A percentile compares a stretch with the other conserved stretches of the same genome.
Conservation (phyloP, 140 eudicot species). For the Cichorium intybus region DNA sequence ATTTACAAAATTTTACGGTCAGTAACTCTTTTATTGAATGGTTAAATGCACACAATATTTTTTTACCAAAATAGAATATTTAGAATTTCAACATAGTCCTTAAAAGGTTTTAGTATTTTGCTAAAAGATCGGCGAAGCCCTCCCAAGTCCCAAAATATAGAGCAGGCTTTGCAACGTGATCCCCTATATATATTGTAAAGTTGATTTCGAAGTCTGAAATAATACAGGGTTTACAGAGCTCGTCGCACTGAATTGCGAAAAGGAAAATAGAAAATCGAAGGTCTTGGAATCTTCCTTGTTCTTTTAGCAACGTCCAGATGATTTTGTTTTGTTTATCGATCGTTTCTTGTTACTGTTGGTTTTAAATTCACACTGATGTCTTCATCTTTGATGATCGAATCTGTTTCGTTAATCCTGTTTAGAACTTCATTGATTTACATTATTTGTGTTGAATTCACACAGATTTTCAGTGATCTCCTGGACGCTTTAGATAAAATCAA, state of each 20-base stretch:
- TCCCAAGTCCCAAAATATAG: not conserved
- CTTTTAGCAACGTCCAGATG: slow-evolving; percentile 12
- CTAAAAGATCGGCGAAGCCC: not conserved
- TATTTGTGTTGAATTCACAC: slow-evolving; percentile 15
- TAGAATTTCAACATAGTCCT: not conserved
- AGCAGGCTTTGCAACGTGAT: not conserved
- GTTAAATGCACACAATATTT: too few species aligned
- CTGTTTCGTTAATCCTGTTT: slow-evolving; percentile 14
- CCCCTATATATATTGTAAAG: slow-evolving; percentile 1
- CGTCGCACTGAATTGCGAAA: not conserved
- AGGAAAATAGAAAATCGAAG: slow-evolving; percentile 5
- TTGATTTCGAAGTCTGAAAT: slow-evolving; percentile 2
- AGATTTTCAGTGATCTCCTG: slow-evolving; percentile 32
- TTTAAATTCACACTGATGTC: slow-evolving; percentile 11
- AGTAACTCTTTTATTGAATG: too few species aligned
- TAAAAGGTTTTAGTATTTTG: not conserved
- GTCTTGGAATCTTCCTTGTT: slow-evolving; percentile 19
- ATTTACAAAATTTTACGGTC: too few species aligned
- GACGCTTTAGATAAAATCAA: slow-evolving; percentile 15
- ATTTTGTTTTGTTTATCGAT: slow-evolving; percentile 12
- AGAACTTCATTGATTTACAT: slow-evolving; percentile 6
- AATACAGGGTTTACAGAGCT: slow-evolving; percentile 19
- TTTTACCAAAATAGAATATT: not conserved
- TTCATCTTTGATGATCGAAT: slow-evolving; percentile 28
- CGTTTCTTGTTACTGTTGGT: slow-evolving; percentile 2